Evolutionary conservation across 2,329 filamentous ascomycete species (phyloP).

Genomic region (Rutstroemia sp.): DNA sequence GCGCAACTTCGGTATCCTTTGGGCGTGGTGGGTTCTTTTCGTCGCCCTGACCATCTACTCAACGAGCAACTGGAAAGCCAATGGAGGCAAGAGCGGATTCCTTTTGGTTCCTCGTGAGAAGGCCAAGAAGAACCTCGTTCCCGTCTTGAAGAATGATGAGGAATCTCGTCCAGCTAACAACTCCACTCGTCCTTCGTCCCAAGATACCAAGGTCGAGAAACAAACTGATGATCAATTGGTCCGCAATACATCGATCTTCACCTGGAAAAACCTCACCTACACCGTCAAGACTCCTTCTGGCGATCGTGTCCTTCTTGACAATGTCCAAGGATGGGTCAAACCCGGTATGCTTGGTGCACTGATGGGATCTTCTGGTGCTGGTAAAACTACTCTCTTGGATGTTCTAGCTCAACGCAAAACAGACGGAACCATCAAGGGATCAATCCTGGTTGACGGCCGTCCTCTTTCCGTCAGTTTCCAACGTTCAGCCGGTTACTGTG

Average conservation of each 20-base stretch:
- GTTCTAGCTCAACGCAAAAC: conserved; percentile 78
- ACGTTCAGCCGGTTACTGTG: conserved; percentile 75
- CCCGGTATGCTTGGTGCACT: conserved; percentile 55
- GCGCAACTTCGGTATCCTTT: conserved; percentile 56
- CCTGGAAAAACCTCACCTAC: conserved; percentile 65
- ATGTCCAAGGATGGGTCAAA: conserved; percentile 55
- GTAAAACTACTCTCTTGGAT: conserved; percentile 85
- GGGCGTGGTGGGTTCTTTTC: conserved; percentile 55
- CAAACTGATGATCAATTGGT: conserved; percentile 37
- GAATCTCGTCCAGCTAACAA: conserved; percentile 32
- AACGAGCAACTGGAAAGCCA: conserved; percentile 49
- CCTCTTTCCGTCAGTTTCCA: conserved; percentile 76
- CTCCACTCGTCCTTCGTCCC: conserved; percentile 12
- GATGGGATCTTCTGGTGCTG: conserved; percentile 61
- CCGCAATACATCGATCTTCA: conserved; percentile 61
- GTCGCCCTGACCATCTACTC: conserved; percentile 49
- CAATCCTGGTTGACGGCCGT: conserved; percentile 61
- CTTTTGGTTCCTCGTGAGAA: conserved; percentile 58
- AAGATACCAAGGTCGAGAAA: conserved; percentile 30
- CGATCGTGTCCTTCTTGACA: conserved; percentile 61
- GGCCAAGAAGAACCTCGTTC: conserved; percentile 33
- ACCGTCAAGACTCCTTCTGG: conserved; percentile 55
- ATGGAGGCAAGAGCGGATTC: conserved; percentile 43
- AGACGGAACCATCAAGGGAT: conserved; percentile 80
- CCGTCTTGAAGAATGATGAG: conserved; percentile 35